A percentile compares a stretch with the other conserved stretches of the same genome.
Evolutionary conservation across 352 stramenopile species (phyloP).

Genomic region (Lagenidium sp.): DNA sequence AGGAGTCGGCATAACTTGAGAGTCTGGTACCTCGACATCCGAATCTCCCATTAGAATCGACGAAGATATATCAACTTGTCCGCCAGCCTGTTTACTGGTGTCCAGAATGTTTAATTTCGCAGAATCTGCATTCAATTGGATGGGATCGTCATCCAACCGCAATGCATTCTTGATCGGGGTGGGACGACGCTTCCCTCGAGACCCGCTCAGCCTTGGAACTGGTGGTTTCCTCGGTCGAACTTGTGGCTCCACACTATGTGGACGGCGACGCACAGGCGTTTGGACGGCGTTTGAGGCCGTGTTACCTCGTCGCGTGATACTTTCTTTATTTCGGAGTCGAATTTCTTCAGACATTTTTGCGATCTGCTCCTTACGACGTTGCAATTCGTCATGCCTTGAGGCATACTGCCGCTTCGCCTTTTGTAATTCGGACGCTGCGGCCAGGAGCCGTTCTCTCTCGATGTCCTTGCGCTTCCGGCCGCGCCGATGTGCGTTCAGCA

Average conservation of each 20-base stretch:
- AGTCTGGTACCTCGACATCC: neutral
- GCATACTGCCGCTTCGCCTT: slow-evolving; percentile 19
- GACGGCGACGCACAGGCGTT: too few species aligned
- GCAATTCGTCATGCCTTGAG: slow-evolving; percentile 15
- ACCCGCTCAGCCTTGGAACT: slow-evolving; percentile 38
- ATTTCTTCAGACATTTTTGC: slow-evolving; percentile 44
- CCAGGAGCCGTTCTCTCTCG: slow-evolving; percentile 30
- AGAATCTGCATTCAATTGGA: too few species aligned
- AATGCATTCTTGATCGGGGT: too few species aligned
- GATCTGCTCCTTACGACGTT: slow-evolving; percentile 31
- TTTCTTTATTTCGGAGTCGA: slow-evolving; percentile 36
- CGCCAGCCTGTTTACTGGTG: too few species aligned
- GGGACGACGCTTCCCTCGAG: neutral
- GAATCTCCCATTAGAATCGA: too few species aligned
- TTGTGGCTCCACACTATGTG: neutral
- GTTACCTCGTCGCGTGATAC: neutral
- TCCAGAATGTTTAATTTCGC: too few species aligned
- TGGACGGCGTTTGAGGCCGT: neutral
- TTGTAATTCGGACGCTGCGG: slow-evolving; percentile 29
- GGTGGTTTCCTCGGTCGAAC: slow-evolving; percentile 27
- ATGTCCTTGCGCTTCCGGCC: slow-evolving; percentile 29
- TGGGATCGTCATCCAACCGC: slow-evolving; percentile 1
- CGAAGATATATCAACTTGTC: too few species aligned
- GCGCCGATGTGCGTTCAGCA: slow-evolving; percentile 19
- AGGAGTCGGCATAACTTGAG: neutral